Base-by-base conservation (phyloP, 345 rosid species). In the Luvunga scandens region DNA sequence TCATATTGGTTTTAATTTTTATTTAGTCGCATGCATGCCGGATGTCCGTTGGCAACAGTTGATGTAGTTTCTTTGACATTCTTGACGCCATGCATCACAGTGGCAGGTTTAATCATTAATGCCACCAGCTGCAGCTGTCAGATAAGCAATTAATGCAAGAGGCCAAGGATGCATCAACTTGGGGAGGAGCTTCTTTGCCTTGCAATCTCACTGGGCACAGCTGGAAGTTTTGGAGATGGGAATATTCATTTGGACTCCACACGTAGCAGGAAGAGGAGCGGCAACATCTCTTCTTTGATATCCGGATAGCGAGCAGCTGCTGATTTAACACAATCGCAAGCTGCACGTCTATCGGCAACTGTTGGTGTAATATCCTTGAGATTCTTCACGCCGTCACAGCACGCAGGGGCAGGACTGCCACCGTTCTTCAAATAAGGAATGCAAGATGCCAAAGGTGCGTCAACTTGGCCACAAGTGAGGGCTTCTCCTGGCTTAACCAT, bases 341-440 rank as follows among this genome's bases (percentile, higher is more conserved):
- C 57, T 25, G 57, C 34, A n/a, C 22, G 31, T 42, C 57, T 69
- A 14, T 69, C 57, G 5, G 4, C 57, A 42, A 16, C 30, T 0
- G 72, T 69, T 69, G 72, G 72, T 12, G 57, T 69, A 18, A 14
- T 69, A 42, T 30, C 53, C n/a, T 69, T 14, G 22, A 69, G 28
- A 69, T 69, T 69, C 50, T 42, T 68, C 66, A 69, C 33, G 45
- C 72, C 57, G 14, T 42, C 33, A 42, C 72, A 69, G 33, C 72
- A 69, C 45, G 72, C 72, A 42, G 57, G 9, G 14, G 72, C 53
- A 24, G 21, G 72, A 39, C 6, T 39, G 18, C 72, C 57, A 14
- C 33, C 22, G 10, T 8, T 4, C 7, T 1, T 7, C 57, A 69
- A 38, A 27, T 68, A 39, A 24, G 53, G 50, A 22, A 66, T n/a